Evolutionary conservation across 352 stramenopile genomes (phyloP).

Genomic region (Phytophthora capsici): DNA sequence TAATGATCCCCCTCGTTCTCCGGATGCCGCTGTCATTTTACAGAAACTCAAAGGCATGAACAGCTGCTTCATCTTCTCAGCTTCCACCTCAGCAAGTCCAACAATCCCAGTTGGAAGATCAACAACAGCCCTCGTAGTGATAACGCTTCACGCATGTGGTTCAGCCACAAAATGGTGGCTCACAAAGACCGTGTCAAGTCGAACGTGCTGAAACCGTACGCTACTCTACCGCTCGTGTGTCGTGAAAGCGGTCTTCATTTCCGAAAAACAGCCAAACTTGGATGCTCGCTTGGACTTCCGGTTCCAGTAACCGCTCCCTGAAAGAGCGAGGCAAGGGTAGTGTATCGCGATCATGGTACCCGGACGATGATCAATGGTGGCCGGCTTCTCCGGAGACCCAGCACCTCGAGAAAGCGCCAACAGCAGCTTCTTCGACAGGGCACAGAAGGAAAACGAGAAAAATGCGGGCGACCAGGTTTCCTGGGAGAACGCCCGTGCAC

Average conservation of each 20-base stretch:
- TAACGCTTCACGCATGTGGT: conserved; percentile 82
- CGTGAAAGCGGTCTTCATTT: conserved; percentile 84
- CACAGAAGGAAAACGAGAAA: conserved; percentile 58
- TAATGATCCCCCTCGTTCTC: conserved; percentile 59
- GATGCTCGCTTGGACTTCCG: conserved; percentile 87
- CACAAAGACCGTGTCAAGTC: conserved; percentile 88
- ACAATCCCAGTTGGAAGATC: conserved; percentile 21
- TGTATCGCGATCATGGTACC: conserved; percentile 85
- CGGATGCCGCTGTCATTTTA: conserved; percentile 79
- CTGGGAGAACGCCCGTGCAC: conserved; percentile 72
- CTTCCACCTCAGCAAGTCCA: conserved; percentile 16
- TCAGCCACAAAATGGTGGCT: conserved; percentile 81
- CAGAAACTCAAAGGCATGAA: conserved; percentile 81
- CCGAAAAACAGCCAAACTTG: conserved; percentile 74
- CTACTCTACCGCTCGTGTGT: conserved; percentile 79
- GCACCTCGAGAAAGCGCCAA: conserved; percentile 74
- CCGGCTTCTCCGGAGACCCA: conserved; percentile 68
- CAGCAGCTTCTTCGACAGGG: conserved; percentile 79
- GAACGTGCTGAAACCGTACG: conserved; percentile 87
- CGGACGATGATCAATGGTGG: conserved; percentile 82
- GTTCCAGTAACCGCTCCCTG: conserved; percentile 85
- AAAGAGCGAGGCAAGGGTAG: conserved; percentile 86
- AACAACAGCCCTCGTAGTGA: conserved; percentile 29
- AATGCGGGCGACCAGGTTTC: conserved; percentile 52
- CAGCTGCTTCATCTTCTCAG: conserved; percentile 20